A percentile compares a stretch with the other conserved stretches of the same genome.
Conservation (phyloP, 371 early-diverging fungal species). For the Choanephora cucurbitarum region DNA sequence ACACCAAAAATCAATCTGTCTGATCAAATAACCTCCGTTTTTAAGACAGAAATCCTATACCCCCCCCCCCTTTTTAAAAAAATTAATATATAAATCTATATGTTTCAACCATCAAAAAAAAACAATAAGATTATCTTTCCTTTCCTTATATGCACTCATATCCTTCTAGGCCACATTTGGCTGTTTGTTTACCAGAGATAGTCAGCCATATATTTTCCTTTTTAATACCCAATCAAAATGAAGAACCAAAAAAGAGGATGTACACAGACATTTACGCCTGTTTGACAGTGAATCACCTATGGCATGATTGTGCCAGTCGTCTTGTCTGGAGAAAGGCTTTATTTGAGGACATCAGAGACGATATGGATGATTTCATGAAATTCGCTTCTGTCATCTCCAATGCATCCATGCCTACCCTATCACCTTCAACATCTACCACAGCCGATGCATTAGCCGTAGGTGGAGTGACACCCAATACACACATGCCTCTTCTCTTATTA, state of each 20-base stretch:
- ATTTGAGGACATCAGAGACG: conserved; percentile 36
- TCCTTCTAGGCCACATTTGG: conserved; percentile 22
- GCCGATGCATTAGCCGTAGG: neutral
- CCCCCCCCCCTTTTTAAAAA: neutral
- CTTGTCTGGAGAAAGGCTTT: conserved; percentile 33
- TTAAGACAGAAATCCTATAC: conserved; percentile 2
- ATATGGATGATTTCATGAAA: conserved; percentile 16
- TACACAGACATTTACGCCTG: conserved; percentile 32
- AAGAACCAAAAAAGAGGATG: conserved; percentile 18
- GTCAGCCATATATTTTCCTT: conserved; percentile 39
- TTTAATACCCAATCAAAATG: conserved; percentile 17
- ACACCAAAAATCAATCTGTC: neutral
- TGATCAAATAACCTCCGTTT: conserved; percentile 2
- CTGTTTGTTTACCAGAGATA: conserved; percentile 40
- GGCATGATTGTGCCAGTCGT: conserved; percentile 42
- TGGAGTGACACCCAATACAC: neutral
- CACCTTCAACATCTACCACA: neutral
- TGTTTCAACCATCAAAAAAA: too few species aligned
- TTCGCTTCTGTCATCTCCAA: conserved; percentile 18
- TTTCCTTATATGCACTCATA: conserved; percentile 13
- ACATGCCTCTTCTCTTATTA: neutral
- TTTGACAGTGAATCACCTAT: conserved; percentile 42
- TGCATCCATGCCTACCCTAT: neutral
- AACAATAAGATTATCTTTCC: neutral
- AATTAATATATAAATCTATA: neutral